Base-by-base conservation (phyloP, 2,329 filamentous ascomycete species). In the Neopestalotiopsis sp. region DNA sequence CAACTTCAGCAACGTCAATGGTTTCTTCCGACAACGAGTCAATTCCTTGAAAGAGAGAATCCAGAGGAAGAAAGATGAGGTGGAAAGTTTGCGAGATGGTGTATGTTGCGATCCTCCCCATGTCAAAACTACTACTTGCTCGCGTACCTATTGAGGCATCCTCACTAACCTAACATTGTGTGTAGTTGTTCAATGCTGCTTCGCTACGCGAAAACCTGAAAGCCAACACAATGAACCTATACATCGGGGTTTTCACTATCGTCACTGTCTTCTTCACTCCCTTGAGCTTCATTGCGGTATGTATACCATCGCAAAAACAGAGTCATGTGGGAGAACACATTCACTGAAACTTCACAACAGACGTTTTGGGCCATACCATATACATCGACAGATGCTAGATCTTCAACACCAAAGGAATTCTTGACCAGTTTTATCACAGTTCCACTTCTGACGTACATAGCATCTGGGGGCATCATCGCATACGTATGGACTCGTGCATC, bases 221-320 rank as follows among this genome's bases (percentile, higher is more conserved):
- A 28, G 70, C 70, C 12, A 71, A 71, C 63, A 71, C 64, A 2
- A 49, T 70, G n/a, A 71, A 70, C 30, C 34, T 68, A 3, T 67
- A 59, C 24, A 70, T 71, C 24, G 68, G 68, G 0, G 68, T 70
- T 56, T 70, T 71, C 42, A 71, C 70, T 4, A 61, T 62, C 3
- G 70, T 71, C 6, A 71, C 70, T 3, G 70, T 71, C 1, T 58
- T 71, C 59, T 71, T 68, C 40, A 70, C 70, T 14, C 67, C 70
- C 4, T 52, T 71, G 4, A 64, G 68, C 3, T 71, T 70, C 34
- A 63, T 68, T 32, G 63, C 67, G 52, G 70, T 71, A 17, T 14
- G 6, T 59, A 14, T n/a, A 59, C 24, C 24, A 28, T 28, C 24
- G 24, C 24, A 28, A 28, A 28, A 28, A 28, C 24, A 28, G 24